phyloP scores from a whole-genome alignment of 2,329 filamentous ascomycete genomes.

The Proliferodiscus dingleyae region DNA sequence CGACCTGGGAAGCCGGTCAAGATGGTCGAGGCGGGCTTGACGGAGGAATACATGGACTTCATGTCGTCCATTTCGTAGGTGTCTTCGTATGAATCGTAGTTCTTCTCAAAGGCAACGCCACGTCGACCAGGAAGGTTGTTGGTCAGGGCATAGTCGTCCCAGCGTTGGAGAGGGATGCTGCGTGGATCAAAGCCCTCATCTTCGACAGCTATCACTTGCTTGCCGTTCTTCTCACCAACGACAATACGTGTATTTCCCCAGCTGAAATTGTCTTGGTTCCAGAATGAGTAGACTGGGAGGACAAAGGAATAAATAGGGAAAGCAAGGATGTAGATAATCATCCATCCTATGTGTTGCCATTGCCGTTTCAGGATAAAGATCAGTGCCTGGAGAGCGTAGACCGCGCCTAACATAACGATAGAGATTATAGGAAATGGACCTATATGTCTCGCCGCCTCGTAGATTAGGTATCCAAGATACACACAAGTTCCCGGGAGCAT shows the following conservation, averaged over 20 bases:
- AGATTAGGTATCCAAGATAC: conserved; percentile 86
- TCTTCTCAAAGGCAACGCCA: conserved; percentile 64
- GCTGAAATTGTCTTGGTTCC: conserved; percentile 98
- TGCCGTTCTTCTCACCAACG: conserved; percentile 86
- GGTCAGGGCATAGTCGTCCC: conserved; percentile 87
- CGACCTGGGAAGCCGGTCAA: conserved; percentile 75
- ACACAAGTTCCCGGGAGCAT: conserved; percentile 84
- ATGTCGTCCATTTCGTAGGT: conserved; percentile 98
- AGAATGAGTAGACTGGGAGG: conserved; percentile 95
- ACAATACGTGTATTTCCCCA: conserved; percentile 99
- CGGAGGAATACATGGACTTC: conserved; percentile 91
- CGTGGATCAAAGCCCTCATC: conserved; percentile 85
- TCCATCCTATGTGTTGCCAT: conserved; percentile 99
- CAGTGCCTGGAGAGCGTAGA: conserved; percentile 92
- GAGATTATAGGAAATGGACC: conserved; percentile 84
- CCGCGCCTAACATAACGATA: conserved; percentile 79
- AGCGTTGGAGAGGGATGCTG: conserved; percentile 88
- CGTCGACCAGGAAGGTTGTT: conserved; percentile 92
- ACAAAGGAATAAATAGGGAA: conserved; percentile 91
- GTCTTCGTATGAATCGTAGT: conserved; percentile 64
- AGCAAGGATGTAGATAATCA: conserved; percentile 97
- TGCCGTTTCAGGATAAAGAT: conserved; percentile 96
- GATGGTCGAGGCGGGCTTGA: conserved; percentile 79
- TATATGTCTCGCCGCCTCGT: conserved; percentile 61
- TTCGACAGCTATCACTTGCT: conserved; percentile 83